A percentile compares a stretch with the other conserved stretches of the same genome.
Conservation (phyloP, 495 filamentous ascomycete species). For the Extremus antarcticus region DNA sequence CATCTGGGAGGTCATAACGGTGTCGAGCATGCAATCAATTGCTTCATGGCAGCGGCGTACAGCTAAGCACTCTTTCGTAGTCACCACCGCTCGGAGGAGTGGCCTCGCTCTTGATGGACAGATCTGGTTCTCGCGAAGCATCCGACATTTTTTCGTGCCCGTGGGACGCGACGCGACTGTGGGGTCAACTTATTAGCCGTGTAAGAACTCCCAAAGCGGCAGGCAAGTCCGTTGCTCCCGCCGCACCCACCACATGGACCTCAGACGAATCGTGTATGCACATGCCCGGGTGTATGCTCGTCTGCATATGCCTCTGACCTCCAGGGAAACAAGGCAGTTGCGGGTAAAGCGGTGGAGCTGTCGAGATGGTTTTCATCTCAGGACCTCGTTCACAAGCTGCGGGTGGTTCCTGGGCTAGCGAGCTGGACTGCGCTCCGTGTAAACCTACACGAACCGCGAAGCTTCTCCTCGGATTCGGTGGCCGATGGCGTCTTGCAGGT, state of each 20-base stretch:
- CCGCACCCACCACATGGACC: not conserved
- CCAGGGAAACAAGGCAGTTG: not conserved
- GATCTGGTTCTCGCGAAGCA: not conserved
- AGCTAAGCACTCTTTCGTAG: too few relatives aligned
- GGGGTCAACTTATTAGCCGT: not conserved
- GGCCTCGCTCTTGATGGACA: not conserved
- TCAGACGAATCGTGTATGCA: too few relatives aligned
- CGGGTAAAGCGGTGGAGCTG: not conserved
- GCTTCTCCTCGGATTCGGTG: too few relatives aligned
- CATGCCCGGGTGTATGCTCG: too few relatives aligned
- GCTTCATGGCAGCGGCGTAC: too few relatives aligned
- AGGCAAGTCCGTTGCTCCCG: not conserved
- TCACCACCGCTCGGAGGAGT: not conserved
- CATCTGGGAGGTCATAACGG: too few relatives aligned
- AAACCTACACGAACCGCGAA: too few relatives aligned
- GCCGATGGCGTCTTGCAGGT: too few relatives aligned
- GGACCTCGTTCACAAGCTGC: not conserved
- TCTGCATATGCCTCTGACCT: too few relatives aligned
- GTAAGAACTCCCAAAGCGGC: not conserved
- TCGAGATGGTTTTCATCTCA: not conserved
- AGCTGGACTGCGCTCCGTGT: too few relatives aligned
- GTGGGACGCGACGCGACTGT: not conserved
- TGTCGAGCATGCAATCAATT: too few relatives aligned
- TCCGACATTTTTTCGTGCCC: not conserved
- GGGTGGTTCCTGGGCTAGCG: not conserved